These are phyloP conservation scores for Draba incana DNA, from an alignment of 345 rosid species.

Conservation along the genomic window DNA sequence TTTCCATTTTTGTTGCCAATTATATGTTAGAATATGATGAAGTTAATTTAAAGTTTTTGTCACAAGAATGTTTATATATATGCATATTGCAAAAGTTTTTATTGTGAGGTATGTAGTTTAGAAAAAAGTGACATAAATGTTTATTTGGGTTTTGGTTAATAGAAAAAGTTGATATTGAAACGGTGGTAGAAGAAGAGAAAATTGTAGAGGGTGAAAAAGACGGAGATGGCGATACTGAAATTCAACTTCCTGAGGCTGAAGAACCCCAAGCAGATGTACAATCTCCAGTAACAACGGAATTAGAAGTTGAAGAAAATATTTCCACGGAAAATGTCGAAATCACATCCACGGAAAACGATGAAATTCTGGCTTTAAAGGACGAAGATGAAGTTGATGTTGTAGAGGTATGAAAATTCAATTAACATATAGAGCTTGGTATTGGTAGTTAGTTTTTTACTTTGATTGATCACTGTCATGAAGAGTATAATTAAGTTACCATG, in stretches of 20 bases:
- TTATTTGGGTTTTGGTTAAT: background rate
- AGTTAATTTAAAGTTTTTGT: background rate
- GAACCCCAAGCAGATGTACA: slow-evolving; percentile 25
- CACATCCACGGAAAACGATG: background rate
- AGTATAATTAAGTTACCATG: background rate
- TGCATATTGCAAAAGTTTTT: slow-evolving; percentile 1
- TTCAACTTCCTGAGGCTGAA: slow-evolving; percentile 13
- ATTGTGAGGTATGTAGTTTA: background rate
- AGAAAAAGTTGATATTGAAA: slow-evolving; percentile 22
- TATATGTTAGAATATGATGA: background rate
- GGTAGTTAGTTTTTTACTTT: background rate
- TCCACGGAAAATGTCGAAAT: background rate
- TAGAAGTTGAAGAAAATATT: slow-evolving; percentile 19
- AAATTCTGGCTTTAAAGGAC: background rate
- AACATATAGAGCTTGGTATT: background rate
- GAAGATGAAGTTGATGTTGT: slow-evolving; percentile 15
- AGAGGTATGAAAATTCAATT: slow-evolving; percentile 19
- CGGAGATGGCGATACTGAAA: background rate
- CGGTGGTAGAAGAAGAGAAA: slow-evolving; percentile 30
- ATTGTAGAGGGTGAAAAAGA: background rate
- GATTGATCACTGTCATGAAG: background rate
- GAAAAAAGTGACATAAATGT: slow-evolving; percentile 5
- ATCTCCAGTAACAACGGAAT: slow-evolving; percentile 13
- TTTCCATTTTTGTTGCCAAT: background rate
- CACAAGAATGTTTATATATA: background rate